Percentiles rank a stretch among this genome's conserved stretches.
Evolutionary conservation across 331 rosid species (phyloP).

Genomic region (Acacia concinna): DNA sequence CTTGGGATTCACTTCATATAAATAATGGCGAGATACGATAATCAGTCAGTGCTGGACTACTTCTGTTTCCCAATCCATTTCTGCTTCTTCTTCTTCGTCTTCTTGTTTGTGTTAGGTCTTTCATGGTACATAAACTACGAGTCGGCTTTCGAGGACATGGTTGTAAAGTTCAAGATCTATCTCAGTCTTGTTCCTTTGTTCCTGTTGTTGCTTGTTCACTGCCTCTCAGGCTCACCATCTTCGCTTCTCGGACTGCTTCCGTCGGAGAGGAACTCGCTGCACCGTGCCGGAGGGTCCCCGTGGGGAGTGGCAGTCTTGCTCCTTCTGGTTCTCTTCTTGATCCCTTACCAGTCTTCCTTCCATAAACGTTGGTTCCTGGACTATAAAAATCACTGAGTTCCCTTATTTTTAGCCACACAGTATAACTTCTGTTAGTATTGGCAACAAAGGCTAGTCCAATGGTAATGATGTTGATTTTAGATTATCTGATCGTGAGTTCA

Average conservation of each 20-base stretch:
- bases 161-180: constrained; percentile 49
- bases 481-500: too few relatives aligned
- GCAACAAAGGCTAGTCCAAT: not conserved
- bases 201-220: constrained; percentile 49
- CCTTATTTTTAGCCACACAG: not conserved
- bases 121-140: constrained; percentile 80
- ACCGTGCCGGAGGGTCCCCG: constrained; percentile 75
- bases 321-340: constrained; percentile 56
- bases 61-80: constrained; percentile 62
- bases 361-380: constrained; percentile 69
- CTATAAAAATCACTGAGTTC: constrained; percentile 22
- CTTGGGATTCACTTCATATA: not conserved
- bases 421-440: not conserved
- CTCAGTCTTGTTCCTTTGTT: constrained; percentile 52
- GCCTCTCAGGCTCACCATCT: constrained; percentile 40
- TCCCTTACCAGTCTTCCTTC: constrained; percentile 70
- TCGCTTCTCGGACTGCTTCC: constrained; percentile 44
- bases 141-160: constrained; percentile 45
- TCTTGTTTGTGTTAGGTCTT: constrained; percentile 55
- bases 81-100: constrained; percentile 46
- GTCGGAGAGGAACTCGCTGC: constrained; percentile 60
- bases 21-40: constrained; percentile 47
- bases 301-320: constrained; percentile 77
- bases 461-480: not conserved
- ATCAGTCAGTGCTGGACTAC: constrained; percentile 47